Conservation (phyloP, 2,329 filamentous ascomycete genomes). For the Lachnellula subtilissima region DNA sequence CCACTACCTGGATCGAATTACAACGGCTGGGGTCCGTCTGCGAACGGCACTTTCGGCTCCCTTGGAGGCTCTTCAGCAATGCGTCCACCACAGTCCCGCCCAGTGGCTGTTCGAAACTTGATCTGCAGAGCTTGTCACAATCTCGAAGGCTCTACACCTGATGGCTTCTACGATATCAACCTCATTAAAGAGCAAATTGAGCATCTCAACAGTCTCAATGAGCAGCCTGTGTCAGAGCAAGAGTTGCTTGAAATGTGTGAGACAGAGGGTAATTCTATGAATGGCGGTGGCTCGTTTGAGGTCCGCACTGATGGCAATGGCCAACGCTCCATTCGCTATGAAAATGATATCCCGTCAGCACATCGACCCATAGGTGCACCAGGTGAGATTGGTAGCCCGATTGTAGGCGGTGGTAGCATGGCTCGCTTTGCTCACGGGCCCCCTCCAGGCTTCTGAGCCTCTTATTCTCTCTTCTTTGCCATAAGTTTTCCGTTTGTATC, state of each 20-base stretch:
- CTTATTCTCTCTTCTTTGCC: not conserved
- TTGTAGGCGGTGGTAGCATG: constrained; percentile 37
- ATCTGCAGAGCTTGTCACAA: constrained; percentile 75
- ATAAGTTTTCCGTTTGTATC: constrained; percentile 12
- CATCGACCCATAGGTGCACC: constrained; percentile 49
- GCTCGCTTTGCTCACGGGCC: constrained; percentile 24
- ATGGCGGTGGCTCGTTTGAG: constrained; percentile 90
- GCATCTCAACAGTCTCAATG: constrained; percentile 47
- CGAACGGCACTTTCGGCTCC: constrained; percentile 44
- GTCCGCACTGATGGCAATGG: constrained; percentile 26
- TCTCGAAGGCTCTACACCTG: constrained; percentile 43
- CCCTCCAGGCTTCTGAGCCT: constrained; percentile 24
- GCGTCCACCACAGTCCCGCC: constrained; percentile 55
- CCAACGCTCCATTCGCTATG: constrained; percentile 44
- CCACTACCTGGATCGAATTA: constrained; percentile 30
- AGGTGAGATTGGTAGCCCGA: constrained; percentile 66
- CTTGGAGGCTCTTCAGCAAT: constrained; percentile 34
- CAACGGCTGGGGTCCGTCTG: constrained; percentile 25
- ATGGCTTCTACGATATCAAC: constrained; percentile 67
- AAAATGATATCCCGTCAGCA: constrained; percentile 44
- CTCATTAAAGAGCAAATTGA: constrained; percentile 61
- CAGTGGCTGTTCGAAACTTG: constrained; percentile 65
- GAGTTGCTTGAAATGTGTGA: constrained; percentile 80
- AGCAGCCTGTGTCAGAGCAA: constrained; percentile 44
- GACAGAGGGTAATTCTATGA: constrained; percentile 78